These are phyloP conservation scores for Coelastrella sp. DNA, from an alignment of 139 green algal species.

Conservation along the genomic window DNA sequence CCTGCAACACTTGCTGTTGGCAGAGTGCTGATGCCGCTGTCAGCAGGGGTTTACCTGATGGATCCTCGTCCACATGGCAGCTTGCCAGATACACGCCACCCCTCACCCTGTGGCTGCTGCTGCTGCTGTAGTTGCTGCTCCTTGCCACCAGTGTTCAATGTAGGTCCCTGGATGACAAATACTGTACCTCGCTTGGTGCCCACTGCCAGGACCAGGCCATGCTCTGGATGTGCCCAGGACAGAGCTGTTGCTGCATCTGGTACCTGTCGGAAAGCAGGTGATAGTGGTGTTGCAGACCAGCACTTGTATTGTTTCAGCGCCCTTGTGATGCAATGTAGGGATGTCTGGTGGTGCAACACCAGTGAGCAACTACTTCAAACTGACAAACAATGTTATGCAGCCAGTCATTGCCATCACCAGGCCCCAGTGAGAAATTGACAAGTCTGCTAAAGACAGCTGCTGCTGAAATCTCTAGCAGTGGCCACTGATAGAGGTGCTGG, in stretches of 20 bases:
- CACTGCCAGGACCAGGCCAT: constrained; percentile 18
- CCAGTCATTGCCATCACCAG: neutral
- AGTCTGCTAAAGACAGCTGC: no score
- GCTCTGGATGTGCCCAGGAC: constrained; percentile 23
- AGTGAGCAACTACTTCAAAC: no score
- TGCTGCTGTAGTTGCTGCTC: constrained; percentile 29
- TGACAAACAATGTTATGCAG: neutral
- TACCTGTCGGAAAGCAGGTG: neutral
- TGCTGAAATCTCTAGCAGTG: no score
- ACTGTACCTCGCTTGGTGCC: constrained; percentile 8
- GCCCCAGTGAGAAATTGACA: neutral
- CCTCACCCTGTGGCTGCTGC: neutral
- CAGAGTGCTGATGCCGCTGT: neutral
- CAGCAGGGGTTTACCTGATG: neutral
- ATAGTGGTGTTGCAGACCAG: neutral
- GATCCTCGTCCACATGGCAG: neutral
- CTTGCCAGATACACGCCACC: constrained; percentile 1
- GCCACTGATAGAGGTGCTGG: no score
- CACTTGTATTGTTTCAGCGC: no score
- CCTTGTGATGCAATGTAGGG: no score
- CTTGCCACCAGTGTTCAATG: neutral
- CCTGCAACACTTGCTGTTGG: neutral
- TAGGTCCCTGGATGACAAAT: neutral
- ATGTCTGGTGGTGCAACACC: no score
- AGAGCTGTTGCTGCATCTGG: neutral